phyloP scores from a whole-genome alignment of 1,284 basidiomycete species.

The Inonotus obliquus region DNA sequence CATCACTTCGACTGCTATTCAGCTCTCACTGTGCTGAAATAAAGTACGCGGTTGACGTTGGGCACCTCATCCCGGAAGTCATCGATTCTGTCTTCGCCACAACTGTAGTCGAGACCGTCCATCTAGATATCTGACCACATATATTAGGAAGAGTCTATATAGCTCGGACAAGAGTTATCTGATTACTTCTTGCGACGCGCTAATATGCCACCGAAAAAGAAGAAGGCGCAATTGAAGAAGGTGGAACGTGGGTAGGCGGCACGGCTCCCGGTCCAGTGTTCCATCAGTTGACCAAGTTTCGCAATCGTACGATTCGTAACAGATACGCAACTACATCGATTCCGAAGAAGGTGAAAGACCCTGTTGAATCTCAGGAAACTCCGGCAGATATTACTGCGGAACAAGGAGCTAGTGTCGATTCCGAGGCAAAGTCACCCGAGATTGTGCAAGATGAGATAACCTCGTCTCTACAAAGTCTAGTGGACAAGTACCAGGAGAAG shows the following conservation, averaged over 20 bases:
- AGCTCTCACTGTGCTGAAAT: background rate
- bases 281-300: background rate
- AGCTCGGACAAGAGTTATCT: background rate
- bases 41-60: background rate
- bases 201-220: slow-evolving; percentile 73
- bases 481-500: slow-evolving; percentile 84
- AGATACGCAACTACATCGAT: slow-evolving; percentile 83
- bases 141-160: no score
- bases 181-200: background rate
- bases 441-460: slow-evolving; percentile 13
- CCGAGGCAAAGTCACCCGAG: slow-evolving; percentile 25
- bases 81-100: background rate
- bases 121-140: background rate
- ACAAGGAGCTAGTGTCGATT: slow-evolving; percentile 8
- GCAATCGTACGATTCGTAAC: background rate
- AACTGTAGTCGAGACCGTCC: background rate
- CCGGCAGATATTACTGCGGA: slow-evolving; percentile 17
- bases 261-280: background rate
- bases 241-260: slow-evolving; percentile 48
- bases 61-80: background rate
- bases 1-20: background rate
- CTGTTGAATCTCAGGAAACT: slow-evolving; percentile 23
- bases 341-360: slow-evolving; percentile 67
- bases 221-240: slow-evolving; percentile 79
- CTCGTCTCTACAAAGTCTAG: slow-evolving; percentile 50